A percentile compares a stretch with the other conserved stretches of the same genome.
phyloP scores from a whole-genome alignment of 495 filamentous ascomycete species.

The Aspergillus cavernicola region DNA sequence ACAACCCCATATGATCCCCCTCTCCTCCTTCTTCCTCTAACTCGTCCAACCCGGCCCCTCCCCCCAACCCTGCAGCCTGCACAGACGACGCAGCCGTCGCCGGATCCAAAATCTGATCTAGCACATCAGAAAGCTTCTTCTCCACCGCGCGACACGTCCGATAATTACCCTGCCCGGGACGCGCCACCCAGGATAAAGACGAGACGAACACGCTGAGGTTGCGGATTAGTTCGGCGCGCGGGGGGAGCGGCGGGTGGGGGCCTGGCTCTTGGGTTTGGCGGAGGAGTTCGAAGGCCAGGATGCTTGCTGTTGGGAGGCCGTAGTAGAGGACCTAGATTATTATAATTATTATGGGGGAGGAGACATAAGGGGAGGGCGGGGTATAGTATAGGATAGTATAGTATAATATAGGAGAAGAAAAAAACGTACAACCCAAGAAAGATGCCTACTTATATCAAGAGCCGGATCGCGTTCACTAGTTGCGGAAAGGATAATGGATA shows the following conservation, averaged over 20 bases:
- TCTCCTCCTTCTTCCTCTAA: too few relatives aligned
- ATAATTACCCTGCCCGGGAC: slow-evolving; percentile 52
- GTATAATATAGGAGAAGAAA: too few relatives aligned
- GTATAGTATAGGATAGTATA: too few relatives aligned
- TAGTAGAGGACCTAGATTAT: slow-evolving; percentile 52
- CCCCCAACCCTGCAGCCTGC: too few relatives aligned
- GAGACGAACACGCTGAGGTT: slow-evolving; percentile 62
- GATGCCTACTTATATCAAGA: slow-evolving; percentile 47
- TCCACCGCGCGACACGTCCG: slow-evolving; percentile 46
- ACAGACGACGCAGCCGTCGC: slow-evolving; percentile 22
- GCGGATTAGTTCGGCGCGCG: slow-evolving; percentile 59
- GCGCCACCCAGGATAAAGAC: slow-evolving; percentile 50
- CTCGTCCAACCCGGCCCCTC: too few relatives aligned
- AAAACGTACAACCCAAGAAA: slow-evolving; percentile 52
- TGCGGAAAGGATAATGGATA: slow-evolving; percentile 44
- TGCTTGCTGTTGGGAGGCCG: slow-evolving; percentile 55
- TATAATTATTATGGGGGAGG: too few relatives aligned
- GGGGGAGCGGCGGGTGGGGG: slow-evolving; percentile 35
- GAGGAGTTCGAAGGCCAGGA: slow-evolving; percentile 59
- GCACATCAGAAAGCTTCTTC: slow-evolving; percentile 41
- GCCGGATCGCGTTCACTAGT: slow-evolving; percentile 46
- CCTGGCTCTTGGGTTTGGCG: slow-evolving; percentile 48
- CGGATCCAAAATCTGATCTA: slow-evolving; percentile 41
- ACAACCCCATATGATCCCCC: slow-evolving; percentile 32
- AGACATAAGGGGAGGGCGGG: too few relatives aligned